Evolutionary conservation across 75 land plant genomes (phyloP).

Genomic region (Picea sitchensis): DNA sequence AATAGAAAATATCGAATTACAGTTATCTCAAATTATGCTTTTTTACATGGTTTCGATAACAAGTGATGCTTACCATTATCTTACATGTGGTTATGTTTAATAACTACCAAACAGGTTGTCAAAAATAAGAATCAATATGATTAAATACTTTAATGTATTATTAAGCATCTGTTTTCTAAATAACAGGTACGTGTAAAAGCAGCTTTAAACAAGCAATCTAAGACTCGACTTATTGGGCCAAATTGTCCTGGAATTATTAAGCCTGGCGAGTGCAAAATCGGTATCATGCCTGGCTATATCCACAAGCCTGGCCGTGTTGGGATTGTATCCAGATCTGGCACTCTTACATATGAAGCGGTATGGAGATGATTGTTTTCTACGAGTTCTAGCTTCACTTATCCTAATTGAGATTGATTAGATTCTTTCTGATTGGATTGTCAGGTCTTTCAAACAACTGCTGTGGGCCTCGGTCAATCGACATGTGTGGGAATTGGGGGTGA

Average conservation of each 20-base stretch:
- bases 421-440: constrained; percentile 9
- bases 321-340: constrained; percentile 93
- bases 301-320: constrained; percentile 95
- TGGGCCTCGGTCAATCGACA: constrained; percentile 92
- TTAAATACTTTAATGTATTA: background rate
- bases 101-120: no score
- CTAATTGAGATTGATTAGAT: background rate
- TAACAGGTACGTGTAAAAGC: constrained; percentile 83
- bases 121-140: background rate
- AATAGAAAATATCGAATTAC: background rate
- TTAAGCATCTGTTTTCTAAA: background rate
- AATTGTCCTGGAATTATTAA: constrained; percentile 97
- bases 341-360: constrained; percentile 96
- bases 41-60: background rate
- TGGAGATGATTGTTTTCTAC: constrained; percentile 4
- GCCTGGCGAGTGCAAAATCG: constrained; percentile 97
- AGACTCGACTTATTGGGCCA: constrained; percentile 89
- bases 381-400: background rate
- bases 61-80: background rate
- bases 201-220: constrained; percentile 77
- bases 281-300: constrained; percentile 95
- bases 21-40: background rate
- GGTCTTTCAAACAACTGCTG: constrained; percentile 98
- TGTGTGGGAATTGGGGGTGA: constrained; percentile 98
- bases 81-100: background rate